phyloP scores from a whole-genome alignment of 805 yeast species.

The Wickerhamomyces kurtzmanii region DNA sequence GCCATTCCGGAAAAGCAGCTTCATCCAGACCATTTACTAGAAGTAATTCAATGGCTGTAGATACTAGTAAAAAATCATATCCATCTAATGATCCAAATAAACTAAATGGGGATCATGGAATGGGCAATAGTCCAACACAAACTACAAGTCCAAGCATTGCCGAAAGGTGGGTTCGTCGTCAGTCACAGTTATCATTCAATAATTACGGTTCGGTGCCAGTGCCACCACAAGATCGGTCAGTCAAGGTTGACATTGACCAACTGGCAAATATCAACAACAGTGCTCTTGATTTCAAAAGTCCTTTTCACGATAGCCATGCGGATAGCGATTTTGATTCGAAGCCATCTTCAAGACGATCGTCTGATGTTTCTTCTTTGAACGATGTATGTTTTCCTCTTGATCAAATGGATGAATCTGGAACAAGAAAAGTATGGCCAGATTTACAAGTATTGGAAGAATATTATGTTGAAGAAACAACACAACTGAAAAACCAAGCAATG shows the following conservation, averaged over 20 bases:
- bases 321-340: constrained; percentile 27
- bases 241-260: constrained; percentile 2
- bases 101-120: no score
- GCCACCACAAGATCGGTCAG: constrained; percentile 2
- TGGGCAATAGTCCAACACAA: constrained; percentile 3
- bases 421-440: constrained; percentile 71
- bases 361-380: constrained; percentile 65
- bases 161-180: constrained; percentile 17
- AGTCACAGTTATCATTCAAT: constrained; percentile 3
- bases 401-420: constrained; percentile 11
- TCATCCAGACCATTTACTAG: constrained; percentile 1
- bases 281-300: constrained; percentile 1
- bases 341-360: constrained; percentile 29
- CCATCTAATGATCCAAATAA: no score
- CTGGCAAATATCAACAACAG: constrained; percentile 1
- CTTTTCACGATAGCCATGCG: constrained; percentile 8
- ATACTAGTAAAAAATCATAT: no score
- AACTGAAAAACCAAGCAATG: constrained; percentile 29
- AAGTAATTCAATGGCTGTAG: constrained; percentile 2
- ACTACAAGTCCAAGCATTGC: constrained; percentile 14
- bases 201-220: constrained; percentile 1
- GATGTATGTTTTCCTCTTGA: constrained; percentile 85
- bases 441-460: constrained; percentile 65
- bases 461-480: constrained; percentile 55
- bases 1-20: constrained; percentile 6